Conservation (phyloP, 192 early-diverging fungal species). For the Coemansia asiatica region DNA sequence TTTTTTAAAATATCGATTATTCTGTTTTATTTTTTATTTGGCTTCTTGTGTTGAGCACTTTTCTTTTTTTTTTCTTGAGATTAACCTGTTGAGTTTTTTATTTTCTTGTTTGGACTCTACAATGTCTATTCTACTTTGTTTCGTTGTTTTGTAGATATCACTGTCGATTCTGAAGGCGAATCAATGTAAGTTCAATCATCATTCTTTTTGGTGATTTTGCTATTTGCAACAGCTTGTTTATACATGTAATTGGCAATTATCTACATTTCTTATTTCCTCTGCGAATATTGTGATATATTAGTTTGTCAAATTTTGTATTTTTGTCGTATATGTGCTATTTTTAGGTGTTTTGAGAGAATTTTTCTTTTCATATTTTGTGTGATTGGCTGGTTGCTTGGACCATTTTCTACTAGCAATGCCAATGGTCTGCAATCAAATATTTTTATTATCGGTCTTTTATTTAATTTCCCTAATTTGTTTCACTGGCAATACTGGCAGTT, state of each 20-base stretch:
- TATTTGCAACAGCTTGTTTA: not conserved
- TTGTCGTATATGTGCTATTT: not conserved
- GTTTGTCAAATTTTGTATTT: not conserved
- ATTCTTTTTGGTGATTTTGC: not conserved
- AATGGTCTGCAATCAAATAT: not conserved
- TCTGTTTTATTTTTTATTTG: not conserved
- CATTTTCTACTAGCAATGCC: not conserved
- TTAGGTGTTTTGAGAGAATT: slow-evolving; percentile 2
- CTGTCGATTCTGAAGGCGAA: slow-evolving; percentile 66
- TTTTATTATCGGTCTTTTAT: not conserved
- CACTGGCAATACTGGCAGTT: not conserved
- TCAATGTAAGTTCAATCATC: slow-evolving; percentile 60
- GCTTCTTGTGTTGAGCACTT: not conserved
- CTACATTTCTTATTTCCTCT: not conserved
- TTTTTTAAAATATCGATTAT: slow-evolving; percentile 11
- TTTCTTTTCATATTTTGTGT: not conserved
- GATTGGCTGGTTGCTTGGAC: not conserved
- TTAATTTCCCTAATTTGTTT: not conserved
- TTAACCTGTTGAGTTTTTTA: not conserved
- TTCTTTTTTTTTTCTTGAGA: not conserved
- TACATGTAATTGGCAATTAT: not conserved
- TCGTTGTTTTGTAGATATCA: slow-evolving; percentile 53
- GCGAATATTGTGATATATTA: not conserved
- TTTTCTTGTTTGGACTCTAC: slow-evolving; percentile 1
- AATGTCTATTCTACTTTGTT: not conserved